Base-by-base conservation (phyloP, 257 asterid genomes). In the Capsicum rhomboideum region DNA sequence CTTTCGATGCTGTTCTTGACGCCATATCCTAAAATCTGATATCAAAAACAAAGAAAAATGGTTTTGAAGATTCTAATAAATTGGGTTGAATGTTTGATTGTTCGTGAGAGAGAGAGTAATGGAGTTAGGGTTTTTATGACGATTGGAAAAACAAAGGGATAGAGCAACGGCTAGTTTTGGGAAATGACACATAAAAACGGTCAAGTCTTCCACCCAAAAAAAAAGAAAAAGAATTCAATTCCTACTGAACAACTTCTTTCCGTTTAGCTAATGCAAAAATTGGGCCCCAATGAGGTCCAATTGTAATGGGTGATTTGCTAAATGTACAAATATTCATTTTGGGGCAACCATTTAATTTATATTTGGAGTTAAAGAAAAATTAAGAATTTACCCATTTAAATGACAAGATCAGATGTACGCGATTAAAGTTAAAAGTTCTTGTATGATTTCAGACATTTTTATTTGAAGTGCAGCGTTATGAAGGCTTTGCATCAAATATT, bases 1-100 rank as follows among this genome's bases (percentile, higher is more conserved):
- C 98, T 63, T 95, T 95, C 20, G 96, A 89, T 40, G 93, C 94
- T 40, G 93, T 84, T 91, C 86, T 93, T 34, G 97, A 93, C 87
- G 97, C 95, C 98, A 95, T 34, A 58, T 63, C 74, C 18, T 44
- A 37, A n/a, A 13, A 31, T 78, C 11, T 53, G 21, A 31, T 2
- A 8, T 6, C 12, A n/a, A 64, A 29, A 17, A 5, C 7, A 26
- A 42, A 61, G 66, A 49, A 46, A 10, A n/a, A 66, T 37, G 52
- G 49, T 20, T 75, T 23, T 18, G 21, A 29, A 74, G 14, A 23
- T n/a, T 55, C 20, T 21, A 21, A 14, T 1, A 55, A 2, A 31
- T 14, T 9, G 61, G 31, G 8, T 17, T 10, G 28, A 37, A 34
- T 34, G 40, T 34, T 18, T 29, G 31, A 40, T 44, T 46, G 63